Base-by-base conservation (phyloP, 140 eudicot genomes). In the Ambrosia hybrid region DNA sequence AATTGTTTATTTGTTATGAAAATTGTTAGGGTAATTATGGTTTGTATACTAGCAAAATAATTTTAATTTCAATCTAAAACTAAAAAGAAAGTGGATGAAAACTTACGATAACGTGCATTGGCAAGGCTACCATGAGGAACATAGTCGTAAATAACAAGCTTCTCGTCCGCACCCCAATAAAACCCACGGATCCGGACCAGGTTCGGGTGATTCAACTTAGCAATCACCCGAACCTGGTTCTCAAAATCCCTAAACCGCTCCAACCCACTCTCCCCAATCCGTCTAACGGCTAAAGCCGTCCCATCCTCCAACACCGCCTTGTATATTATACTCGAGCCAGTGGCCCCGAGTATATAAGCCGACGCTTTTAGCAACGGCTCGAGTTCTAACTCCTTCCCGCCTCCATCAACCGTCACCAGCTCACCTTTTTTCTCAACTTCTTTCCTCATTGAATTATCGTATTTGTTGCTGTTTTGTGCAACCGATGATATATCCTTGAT, bases 221-320 rank as follows among this genome's bases (percentile, higher is more conserved):
- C 87, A 13, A 91, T 88, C 5, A 84, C 85, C 57, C 90, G 86
- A 26, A 91, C 86, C 75, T 91, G 92, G 52, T 83, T 91, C 73
- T 94, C 89, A 59, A 94, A 94, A 71, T 94, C 99, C 83, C 86
- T 86, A 71, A 90, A 88, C 84, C 96, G 72, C 67, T 91, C 97
- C 55, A 86, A 82, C 9, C 95, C 94, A 16, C 84, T 87, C 48
- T 88, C 97, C 1, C 97, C 99, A 3, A 90, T 84, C 48, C 97
- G 75, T 5, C 97, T 75, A 10, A 90, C 97, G 0, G 96, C 96
- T 61, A 94, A 67, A 5, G 91, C 83, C 14, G 91, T 67, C 37
- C 97, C 99, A 62, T 94, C 97, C 45, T 90, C 96, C 64, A 94
- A 58, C 59, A 94, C 99, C 30, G 97, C 97, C 81, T 94, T 94